Percentiles rank a stretch among this genome's conserved stretches.
phyloP scores from a whole-genome alignment of 345 rosid genomes.

The Gossypium rotundifolium region DNA sequence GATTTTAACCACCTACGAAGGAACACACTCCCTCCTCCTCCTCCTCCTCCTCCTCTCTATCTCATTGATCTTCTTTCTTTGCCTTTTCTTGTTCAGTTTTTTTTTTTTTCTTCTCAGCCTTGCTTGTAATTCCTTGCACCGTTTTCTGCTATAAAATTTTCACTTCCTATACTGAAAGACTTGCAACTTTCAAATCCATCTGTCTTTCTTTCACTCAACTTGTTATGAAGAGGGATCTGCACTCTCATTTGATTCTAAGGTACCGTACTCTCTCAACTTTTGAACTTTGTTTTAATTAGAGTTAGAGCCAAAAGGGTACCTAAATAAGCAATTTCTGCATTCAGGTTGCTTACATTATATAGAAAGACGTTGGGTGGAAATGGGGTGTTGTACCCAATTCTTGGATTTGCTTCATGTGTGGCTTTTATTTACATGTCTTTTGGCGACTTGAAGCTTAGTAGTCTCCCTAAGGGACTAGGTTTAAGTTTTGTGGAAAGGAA shows the following conservation, averaged over 20 bases:
- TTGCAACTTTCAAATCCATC: neutral
- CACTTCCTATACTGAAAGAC: conserved; percentile 4
- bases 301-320: conserved; percentile 19
- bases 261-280: neutral
- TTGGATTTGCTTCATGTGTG: conserved; percentile 75
- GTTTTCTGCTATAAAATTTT: neutral
- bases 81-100: neutral
- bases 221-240: conserved; percentile 18
- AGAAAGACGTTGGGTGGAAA: conserved; percentile 50
- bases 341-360: conserved; percentile 10
- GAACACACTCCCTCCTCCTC: conserved; percentile 24
- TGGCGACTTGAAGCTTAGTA: conserved; percentile 46
- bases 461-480: conserved; percentile 24
- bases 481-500: conserved; percentile 59
- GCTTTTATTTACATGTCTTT: conserved; percentile 67
- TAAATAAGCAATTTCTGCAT: neutral
- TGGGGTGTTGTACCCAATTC: conserved; percentile 56
- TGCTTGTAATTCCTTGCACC: conserved; percentile 6
- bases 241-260: conserved; percentile 17
- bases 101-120: neutral
- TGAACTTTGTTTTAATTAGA: conserved; percentile 3
- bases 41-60: conserved; percentile 17
- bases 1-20: neutral
- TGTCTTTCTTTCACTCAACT: neutral
- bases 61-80: conserved; percentile 19